phyloP scores from a whole-genome alignment of 2,329 filamentous ascomycete genomes.

The Pyrenophora seminiperda region DNA sequence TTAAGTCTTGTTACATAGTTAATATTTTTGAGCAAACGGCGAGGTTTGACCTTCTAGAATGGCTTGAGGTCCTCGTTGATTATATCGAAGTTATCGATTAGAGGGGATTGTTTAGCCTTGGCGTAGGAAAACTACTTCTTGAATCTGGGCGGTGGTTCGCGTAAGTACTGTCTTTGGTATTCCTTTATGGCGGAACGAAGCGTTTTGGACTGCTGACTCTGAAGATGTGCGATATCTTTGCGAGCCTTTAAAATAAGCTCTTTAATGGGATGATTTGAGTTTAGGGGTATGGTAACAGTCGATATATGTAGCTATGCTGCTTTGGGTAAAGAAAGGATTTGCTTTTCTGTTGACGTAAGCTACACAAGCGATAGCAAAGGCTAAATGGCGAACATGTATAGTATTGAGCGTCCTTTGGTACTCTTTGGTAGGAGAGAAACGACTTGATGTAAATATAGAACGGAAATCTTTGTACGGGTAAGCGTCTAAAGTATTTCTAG shows the following conservation, averaged over 20 bases:
- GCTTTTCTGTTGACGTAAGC: background rate
- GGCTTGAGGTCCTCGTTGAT: conserved; percentile 51
- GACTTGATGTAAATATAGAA: background rate
- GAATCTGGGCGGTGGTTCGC: conserved; percentile 56
- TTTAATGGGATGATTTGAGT: conserved; percentile 1
- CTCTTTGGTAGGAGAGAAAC: background rate
- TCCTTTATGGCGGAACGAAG: conserved; percentile 37
- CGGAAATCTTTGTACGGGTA: background rate
- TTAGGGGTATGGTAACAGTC: background rate
- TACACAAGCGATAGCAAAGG: background rate
- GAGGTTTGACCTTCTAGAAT: conserved; percentile 43
- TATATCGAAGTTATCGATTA: conserved; percentile 59
- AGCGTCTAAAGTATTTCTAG: background rate
- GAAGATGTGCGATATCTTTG: conserved; percentile 30
- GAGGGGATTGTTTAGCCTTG: conserved; percentile 45
- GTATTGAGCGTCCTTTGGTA: background rate
- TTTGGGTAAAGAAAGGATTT: background rate
- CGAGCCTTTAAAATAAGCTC: background rate
- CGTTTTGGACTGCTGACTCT: conserved; percentile 48
- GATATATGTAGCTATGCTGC: background rate
- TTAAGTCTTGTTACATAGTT: conserved; percentile 4
- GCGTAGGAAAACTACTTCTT: conserved; percentile 55
- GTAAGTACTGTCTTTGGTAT: conserved; percentile 53
- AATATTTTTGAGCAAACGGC: conserved; percentile 3
- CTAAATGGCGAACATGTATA: conserved; percentile 1